Percentiles rank a stretch among this genome's conserved stretches.
Conservation (phyloP, 2,329 filamentous ascomycete genomes). For the Hypoxylon sp. region DNA sequence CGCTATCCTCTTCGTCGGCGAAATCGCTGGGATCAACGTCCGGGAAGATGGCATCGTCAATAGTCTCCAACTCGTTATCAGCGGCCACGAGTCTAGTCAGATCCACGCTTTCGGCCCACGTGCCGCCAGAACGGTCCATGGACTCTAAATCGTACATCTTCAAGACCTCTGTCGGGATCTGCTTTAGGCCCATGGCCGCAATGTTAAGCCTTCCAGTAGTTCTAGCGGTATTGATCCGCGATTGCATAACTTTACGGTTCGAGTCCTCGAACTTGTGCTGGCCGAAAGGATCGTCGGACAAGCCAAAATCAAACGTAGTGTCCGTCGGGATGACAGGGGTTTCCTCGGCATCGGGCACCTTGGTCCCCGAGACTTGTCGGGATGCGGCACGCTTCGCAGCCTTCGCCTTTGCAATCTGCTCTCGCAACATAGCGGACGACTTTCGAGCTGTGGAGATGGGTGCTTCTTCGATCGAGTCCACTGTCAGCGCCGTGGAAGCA, state of each 20-base stretch:
- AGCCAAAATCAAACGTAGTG: slow-evolving; percentile 70
- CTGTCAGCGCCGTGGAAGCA: slow-evolving; percentile 57
- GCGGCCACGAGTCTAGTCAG: slow-evolving; percentile 86
- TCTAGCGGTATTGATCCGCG: slow-evolving; percentile 79
- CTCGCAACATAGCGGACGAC: slow-evolving; percentile 84
- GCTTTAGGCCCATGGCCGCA: slow-evolving; percentile 82
- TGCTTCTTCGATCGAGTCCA: slow-evolving; percentile 56
- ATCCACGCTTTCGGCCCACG: slow-evolving; percentile 94
- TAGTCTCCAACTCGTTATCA: slow-evolving; percentile 85
- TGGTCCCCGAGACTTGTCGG: slow-evolving; percentile 53
- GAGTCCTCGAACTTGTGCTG: slow-evolving; percentile 70
- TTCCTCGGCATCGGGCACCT: slow-evolving; percentile 49
- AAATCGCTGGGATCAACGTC: slow-evolving; percentile 73
- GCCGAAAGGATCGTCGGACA: slow-evolving; percentile 79
- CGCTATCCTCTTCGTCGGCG: slow-evolving; percentile 74
- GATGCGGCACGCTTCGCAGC: slow-evolving; percentile 77
- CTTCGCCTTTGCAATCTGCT: slow-evolving; percentile 94
- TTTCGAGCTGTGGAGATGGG: slow-evolving; percentile 62
- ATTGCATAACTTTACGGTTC: slow-evolving; percentile 77
- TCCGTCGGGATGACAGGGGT: slow-evolving; percentile 64
- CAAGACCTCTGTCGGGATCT: slow-evolving; percentile 86
- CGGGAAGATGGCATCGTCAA: slow-evolving; percentile 84
- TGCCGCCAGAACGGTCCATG: slow-evolving; percentile 72
- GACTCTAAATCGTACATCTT: slow-evolving; percentile 90
- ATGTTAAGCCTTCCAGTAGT: slow-evolving; percentile 89